phyloP scores from a whole-genome alignment of 306 rosid genomes.

The Cicer cuneatum region DNA sequence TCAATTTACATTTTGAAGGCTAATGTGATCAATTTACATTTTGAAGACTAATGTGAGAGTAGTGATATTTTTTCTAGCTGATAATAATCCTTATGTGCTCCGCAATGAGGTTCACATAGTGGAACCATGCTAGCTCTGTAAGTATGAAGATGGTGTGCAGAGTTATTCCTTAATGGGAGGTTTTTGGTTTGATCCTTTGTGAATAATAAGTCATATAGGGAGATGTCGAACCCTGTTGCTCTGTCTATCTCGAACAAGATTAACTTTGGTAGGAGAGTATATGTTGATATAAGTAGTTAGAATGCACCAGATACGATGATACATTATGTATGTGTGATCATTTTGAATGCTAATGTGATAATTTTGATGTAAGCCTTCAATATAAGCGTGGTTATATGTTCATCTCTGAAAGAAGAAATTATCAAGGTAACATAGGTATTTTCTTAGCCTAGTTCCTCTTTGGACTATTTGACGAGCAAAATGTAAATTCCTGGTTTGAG shows the following conservation, averaged over 20 bases:
- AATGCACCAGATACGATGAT: not conserved
- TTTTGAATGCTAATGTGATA: not conserved
- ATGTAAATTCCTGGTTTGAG: not conserved
- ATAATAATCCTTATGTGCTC: not conserved
- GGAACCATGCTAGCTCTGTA: not conserved
- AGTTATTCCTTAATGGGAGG: not conserved
- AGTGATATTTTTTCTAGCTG: not conserved
- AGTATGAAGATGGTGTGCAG: not conserved
- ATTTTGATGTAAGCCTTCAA: not conserved
- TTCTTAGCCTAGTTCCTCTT: not conserved
- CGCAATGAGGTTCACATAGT: not conserved
- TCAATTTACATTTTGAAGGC: too few relatives aligned
- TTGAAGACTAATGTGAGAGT: not conserved
- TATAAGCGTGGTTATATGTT: not conserved
- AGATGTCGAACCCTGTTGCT: not conserved
- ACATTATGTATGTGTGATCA: not conserved
- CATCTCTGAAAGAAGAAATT: not conserved
- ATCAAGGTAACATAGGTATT: not conserved
- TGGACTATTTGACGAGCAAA: not conserved
- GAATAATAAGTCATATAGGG: not conserved
- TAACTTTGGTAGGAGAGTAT: not conserved
- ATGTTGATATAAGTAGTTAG: not conserved
- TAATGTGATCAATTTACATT: not conserved
- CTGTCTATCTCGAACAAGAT: not conserved
- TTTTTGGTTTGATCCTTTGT: not conserved